Base-by-base conservation (phyloP, 2,329 filamentous ascomycete genomes). In the Whalleya microplaca region DNA sequence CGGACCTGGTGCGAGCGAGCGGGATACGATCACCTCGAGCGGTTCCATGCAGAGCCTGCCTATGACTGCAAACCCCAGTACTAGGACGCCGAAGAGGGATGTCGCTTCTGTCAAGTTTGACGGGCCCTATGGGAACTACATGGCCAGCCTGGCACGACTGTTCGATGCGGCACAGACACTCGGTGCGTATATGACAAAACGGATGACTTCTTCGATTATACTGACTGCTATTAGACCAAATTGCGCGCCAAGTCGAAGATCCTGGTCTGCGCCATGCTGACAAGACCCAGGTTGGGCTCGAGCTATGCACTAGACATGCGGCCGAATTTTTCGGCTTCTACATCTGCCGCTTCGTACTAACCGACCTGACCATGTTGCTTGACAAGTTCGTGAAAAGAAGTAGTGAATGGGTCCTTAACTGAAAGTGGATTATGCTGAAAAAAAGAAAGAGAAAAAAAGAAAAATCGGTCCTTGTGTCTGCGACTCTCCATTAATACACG, bases 261-360 rank as follows among this genome's bases (percentile, higher is more conserved):
- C 94, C 94, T 5, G 94, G 94, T 9, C 83, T 98, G 52, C 90
- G 91, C 65, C 91, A 95, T 74, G 92, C 92, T 18, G 94, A 93
- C 66, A 92, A 92, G 68, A 98, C 95, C 8, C 93, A 97, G 71
- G 93, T 99, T 51, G 95, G 95, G 9, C 84, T 99, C 32, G 95
- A 99, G 75, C 83, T 99, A 41, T 95, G 92, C 71, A 92, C 92
- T 37, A 86, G 94, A 41, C 94, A 97, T 73, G 95, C 94, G 7
- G 91, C 94, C 32, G 95, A 99, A 75, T 99, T 99, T 75, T 99
- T 99, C 72, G 93, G 89, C 16, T 97, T 99, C 74, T 98, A 95
- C 72, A 84, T 99, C 23, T 97, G 94, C 74, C 89, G 95, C 18
- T 99, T 99, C 72, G 92, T 93, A n/a, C 79, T 99, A 58, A 82